Evolutionary conservation across 805 yeast genomes (phyloP).

Genomic region (Debaryomyces prosopidis): DNA sequence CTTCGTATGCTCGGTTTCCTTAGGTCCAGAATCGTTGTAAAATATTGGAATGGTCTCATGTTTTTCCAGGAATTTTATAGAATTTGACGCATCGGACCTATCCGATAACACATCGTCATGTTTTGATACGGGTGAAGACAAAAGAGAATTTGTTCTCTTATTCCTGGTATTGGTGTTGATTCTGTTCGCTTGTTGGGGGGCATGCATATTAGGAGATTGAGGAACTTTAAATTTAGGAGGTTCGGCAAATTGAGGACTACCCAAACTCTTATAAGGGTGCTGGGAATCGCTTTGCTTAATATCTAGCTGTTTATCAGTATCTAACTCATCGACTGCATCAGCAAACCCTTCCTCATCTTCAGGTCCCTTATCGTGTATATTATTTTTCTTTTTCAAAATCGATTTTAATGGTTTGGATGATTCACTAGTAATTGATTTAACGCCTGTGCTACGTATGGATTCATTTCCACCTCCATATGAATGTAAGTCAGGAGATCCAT

Average conservation of each 20-base stretch:
- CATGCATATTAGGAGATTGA: conserved; percentile 1
- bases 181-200: not conserved
- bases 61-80: conserved; percentile 38
- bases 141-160: not conserved
- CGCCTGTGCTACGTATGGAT: not conserved
- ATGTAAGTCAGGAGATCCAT: not conserved
- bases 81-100: conserved; percentile 20
- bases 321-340: conserved; percentile 6
- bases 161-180: not conserved
- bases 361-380: conserved; percentile 6
- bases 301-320: not conserved
- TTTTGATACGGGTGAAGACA: conserved; percentile 6
- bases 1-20: conserved; percentile 3
- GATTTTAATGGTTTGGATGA: conserved; percentile 32
- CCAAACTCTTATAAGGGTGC: conserved; percentile 21
- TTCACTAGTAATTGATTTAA: not conserved
- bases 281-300: not conserved
- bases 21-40: not conserved
- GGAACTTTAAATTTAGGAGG: conserved; percentile 14
- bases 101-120: conserved; percentile 12
- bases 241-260: conserved; percentile 6
- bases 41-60: conserved; percentile 38
- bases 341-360: conserved; percentile 8
- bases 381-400: conserved; percentile 28
- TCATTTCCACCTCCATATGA: not conserved